Evolutionary conservation across 345 rosid genomes (phyloP).

Genomic region (Syzygium aromaticum): DNA sequence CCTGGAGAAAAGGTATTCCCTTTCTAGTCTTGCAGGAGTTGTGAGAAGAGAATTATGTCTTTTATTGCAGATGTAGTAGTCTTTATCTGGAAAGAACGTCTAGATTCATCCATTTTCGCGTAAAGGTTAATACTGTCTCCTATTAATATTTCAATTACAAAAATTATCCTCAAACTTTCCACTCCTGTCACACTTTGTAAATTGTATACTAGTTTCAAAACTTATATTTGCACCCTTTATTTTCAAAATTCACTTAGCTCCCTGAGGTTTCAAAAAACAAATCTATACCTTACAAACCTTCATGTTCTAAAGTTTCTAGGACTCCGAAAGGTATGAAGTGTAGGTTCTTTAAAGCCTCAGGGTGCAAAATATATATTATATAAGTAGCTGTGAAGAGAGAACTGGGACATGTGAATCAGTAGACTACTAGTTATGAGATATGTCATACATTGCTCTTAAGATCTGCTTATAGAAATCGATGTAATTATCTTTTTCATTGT

Average conservation of each 20-base stretch:
- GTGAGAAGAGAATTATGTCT: neutral
- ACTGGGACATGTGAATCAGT: neutral
- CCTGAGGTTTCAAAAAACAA: neutral
- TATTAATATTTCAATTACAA: neutral
- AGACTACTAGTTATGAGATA: neutral
- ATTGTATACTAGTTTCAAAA: neutral
- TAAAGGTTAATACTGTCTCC: neutral
- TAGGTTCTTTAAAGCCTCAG: neutral
- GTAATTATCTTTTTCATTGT: neutral
- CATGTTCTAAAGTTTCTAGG: neutral
- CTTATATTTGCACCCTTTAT: neutral
- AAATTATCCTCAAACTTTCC: neutral
- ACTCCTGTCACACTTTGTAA: neutral
- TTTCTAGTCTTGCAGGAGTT: neutral
- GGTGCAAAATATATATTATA: neutral
- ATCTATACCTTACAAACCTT: neutral
- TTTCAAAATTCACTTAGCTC: neutral
- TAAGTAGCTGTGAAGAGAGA: neutral
- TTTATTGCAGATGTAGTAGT: neutral
- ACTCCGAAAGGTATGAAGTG: neutral
- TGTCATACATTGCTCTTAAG: neutral
- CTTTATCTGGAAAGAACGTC: neutral
- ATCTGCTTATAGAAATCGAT: neutral
- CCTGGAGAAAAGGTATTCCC: conserved; percentile 29
- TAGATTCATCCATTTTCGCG: neutral